A percentile compares a stretch with the other conserved stretches of the same genome.
phyloP scores from a whole-genome alignment of 352 stramenopile genomes.

The Phytopythium oedochilum region DNA sequence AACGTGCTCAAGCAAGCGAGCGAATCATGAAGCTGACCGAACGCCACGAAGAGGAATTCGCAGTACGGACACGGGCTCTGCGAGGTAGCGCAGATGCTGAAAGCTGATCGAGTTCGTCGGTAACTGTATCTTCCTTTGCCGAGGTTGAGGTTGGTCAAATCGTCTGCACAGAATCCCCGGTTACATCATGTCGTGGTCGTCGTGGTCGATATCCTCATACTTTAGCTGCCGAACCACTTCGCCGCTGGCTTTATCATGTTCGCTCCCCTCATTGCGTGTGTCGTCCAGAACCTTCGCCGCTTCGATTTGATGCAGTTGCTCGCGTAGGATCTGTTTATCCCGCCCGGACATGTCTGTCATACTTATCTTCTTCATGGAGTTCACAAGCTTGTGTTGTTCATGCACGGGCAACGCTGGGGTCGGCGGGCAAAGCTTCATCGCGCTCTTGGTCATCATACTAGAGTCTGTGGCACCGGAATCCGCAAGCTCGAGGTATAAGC shows the following conservation, averaged over 20 bases:
- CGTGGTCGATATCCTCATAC: constrained; percentile 13
- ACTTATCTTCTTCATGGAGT: constrained; percentile 44
- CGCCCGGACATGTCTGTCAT: constrained; percentile 33
- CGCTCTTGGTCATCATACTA: constrained; percentile 3
- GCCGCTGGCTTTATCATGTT: not conserved
- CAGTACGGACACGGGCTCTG: constrained; percentile 24
- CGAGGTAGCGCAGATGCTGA: not conserved
- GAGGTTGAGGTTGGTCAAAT: not conserved
- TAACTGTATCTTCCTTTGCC: not conserved
- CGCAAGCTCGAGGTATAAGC: constrained; percentile 32
- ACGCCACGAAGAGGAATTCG: constrained; percentile 55
- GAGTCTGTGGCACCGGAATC: constrained; percentile 1
- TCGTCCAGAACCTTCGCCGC: no score
- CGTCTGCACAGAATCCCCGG: not conserved
- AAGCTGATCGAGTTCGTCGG: not conserved
- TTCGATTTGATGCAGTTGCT: constrained; percentile 1
- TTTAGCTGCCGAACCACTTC: constrained; percentile 11
- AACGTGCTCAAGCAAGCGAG: constrained; percentile 68
- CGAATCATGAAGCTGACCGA: constrained; percentile 79
- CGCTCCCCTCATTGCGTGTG: no score
- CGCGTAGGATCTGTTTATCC: constrained; percentile 2
- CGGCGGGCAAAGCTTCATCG: constrained; percentile 30
- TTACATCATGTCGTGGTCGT: constrained; percentile 10
- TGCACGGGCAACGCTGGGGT: constrained; percentile 32
- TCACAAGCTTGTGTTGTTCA: constrained; percentile 37